phyloP scores from a whole-genome alignment of 2,329 filamentous ascomycete species.

The Coleophoma eucalyptorum region DNA sequence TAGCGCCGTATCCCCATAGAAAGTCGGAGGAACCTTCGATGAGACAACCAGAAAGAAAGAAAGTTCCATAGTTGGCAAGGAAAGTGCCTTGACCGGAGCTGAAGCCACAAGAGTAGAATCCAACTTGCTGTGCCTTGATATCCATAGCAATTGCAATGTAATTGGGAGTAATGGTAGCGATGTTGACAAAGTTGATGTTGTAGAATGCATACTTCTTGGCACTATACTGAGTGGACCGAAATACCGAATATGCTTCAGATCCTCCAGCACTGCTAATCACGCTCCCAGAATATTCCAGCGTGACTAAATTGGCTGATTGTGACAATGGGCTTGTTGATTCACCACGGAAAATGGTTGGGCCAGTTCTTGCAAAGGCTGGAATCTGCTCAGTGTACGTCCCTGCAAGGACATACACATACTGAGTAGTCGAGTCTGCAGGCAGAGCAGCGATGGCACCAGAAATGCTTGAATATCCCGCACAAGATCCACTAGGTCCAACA shows the following conservation, averaged over 20 bases:
- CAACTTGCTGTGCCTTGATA: slow-evolving; percentile 56
- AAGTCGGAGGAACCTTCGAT: background rate
- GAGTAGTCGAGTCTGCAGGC: slow-evolving; percentile 3
- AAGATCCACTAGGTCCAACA: slow-evolving; percentile 31
- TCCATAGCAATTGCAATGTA: slow-evolving; percentile 56
- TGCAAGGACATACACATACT: slow-evolving; percentile 52
- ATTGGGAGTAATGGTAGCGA: slow-evolving; percentile 24
- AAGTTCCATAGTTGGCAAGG: slow-evolving; percentile 2
- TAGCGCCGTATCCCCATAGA: background rate
- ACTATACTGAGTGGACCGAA: slow-evolving; percentile 55
- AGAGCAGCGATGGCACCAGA: slow-evolving; percentile 32
- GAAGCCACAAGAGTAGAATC: slow-evolving; percentile 61
- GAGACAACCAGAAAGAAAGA: background rate
- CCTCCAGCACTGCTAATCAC: slow-evolving; percentile 58
- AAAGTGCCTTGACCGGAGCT: slow-evolving; percentile 65
- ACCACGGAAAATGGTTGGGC: slow-evolving; percentile 53
- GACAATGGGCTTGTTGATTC: slow-evolving; percentile 21
- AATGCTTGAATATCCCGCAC: slow-evolving; percentile 34
- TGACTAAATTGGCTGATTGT: slow-evolving; percentile 39
- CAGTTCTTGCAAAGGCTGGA: slow-evolving; percentile 55
- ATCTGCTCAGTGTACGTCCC: slow-evolving; percentile 53
- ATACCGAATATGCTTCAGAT: slow-evolving; percentile 54
- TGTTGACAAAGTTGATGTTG: slow-evolving; percentile 60
- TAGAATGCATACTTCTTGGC: slow-evolving; percentile 58
- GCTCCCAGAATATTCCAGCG: slow-evolving; percentile 52